Evolutionary conservation across 495 filamentous ascomycete species (phyloP).

Genomic region (Aspergillus leporis): DNA sequence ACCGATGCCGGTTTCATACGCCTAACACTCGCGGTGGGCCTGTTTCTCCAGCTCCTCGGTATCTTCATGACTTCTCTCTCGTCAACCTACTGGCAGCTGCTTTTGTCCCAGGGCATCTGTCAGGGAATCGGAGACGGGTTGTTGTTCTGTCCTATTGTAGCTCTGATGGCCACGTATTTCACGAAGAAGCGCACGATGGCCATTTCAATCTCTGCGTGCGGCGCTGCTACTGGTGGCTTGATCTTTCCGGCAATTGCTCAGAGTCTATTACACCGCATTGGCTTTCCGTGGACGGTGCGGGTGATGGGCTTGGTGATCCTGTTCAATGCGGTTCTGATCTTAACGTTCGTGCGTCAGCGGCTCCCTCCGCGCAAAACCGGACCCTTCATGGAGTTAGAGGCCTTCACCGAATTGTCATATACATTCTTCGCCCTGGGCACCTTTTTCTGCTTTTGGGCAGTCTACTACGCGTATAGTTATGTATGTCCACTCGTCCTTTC

Average conservation of each 20-base stretch:
- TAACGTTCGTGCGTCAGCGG: constrained; percentile 51
- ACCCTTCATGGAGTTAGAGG: constrained; percentile 57
- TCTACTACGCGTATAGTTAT: constrained; percentile 72
- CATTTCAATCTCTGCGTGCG: constrained; percentile 59
- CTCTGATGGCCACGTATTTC: constrained; percentile 69
- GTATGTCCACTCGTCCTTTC: not conserved
- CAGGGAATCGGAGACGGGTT: constrained; percentile 66
- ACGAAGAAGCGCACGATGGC: constrained; percentile 57
- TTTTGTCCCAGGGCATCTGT: constrained; percentile 71
- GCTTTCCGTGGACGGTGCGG: constrained; percentile 72
- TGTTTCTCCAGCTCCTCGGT: constrained; percentile 55
- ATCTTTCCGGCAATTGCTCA: constrained; percentile 66
- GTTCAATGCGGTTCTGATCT: constrained; percentile 41
- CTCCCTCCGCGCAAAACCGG: constrained; percentile 57
- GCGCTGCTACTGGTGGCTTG: constrained; percentile 66
- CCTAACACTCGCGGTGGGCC: constrained; percentile 49
- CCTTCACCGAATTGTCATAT: constrained; percentile 62
- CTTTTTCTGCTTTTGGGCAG: constrained; percentile 54
- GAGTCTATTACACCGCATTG: constrained; percentile 57
- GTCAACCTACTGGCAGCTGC: constrained; percentile 60
- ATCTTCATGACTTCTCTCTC: constrained; percentile 63
- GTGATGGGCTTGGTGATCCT: constrained; percentile 66
- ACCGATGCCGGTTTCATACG: constrained; percentile 63
- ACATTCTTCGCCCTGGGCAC: constrained; percentile 58
- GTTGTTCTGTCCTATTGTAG: constrained; percentile 61